A percentile compares a stretch with the other conserved stretches of the same genome.
Conservation (phyloP, 768 basidiomycete genomes). For the Phaeotremella skinneri region DNA sequence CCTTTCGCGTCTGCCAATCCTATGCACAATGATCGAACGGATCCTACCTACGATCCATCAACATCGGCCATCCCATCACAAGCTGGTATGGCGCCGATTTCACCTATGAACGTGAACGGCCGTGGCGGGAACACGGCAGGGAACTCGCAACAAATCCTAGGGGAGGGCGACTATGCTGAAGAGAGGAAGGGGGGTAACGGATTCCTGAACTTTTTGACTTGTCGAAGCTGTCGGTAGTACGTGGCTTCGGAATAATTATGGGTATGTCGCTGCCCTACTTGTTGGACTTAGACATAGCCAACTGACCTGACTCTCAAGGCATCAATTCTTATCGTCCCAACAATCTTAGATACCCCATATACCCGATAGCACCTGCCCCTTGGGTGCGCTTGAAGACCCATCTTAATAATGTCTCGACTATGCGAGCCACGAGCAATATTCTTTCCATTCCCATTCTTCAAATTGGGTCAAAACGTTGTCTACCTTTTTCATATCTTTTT, state of each 20-base stretch:
- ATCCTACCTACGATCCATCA: conserved; percentile 42
- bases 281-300: no score
- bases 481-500: no score
- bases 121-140: conserved; percentile 38
- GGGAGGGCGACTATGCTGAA: conserved; percentile 41
- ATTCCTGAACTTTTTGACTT: conserved; percentile 44
- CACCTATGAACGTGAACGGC: conserved; percentile 45
- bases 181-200: conserved; percentile 43
- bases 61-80: conserved; percentile 44
- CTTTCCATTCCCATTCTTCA: no score
- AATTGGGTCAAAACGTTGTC: no score
- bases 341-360: neutral
- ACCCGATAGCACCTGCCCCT: no score
- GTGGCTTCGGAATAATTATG: neutral
- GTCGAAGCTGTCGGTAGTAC: conserved; percentile 38
- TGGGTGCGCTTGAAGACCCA: no score
- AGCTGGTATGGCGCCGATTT: conserved; percentile 42
- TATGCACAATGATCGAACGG: conserved; percentile 24
- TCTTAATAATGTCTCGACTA: no score
- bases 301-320: no score
- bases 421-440: no score
- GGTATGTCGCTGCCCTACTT: no score
- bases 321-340: neutral
- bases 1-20: conserved; percentile 43
- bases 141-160: conserved; percentile 38